Conservation (phyloP, 768 basidiomycete species). For the Amyloporia xantha region DNA sequence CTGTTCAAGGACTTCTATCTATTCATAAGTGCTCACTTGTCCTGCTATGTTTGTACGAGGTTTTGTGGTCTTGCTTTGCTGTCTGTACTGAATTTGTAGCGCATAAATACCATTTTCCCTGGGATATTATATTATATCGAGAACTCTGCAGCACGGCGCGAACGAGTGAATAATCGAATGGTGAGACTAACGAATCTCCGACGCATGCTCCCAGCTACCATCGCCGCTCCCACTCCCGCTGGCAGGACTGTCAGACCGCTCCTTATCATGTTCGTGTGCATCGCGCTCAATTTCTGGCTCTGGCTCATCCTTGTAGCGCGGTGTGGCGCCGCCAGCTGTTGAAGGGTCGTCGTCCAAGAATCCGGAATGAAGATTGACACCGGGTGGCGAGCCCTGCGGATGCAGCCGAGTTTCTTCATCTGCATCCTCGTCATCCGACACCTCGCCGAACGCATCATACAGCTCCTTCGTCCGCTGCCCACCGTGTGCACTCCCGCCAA, state of each 20-base stretch:
- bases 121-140: neutral
- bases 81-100: conserved; percentile 19
- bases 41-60: neutral
- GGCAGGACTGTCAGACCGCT: conserved; percentile 25
- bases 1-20: neutral
- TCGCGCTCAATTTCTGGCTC: conserved; percentile 13
- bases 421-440: conserved; percentile 73
- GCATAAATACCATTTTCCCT: conserved; percentile 17
- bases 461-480: conserved; percentile 74
- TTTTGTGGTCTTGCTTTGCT: conserved; percentile 9
- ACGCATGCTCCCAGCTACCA: conserved; percentile 74
- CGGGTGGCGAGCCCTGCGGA: conserved; percentile 26
- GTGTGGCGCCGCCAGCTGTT: conserved; percentile 20
- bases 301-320: conserved; percentile 52
- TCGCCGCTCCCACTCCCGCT: conserved; percentile 49
- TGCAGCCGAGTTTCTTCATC: conserved; percentile 67
- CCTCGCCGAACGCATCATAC: conserved; percentile 94
- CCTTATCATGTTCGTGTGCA: conserved; percentile 7
- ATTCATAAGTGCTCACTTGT: too few species aligned
- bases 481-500: conserved; percentile 35
- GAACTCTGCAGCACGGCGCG: neutral
- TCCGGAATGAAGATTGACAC: conserved; percentile 64
- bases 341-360: conserved; percentile 73
- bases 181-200: conserved; percentile 26
- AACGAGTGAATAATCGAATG: neutral